phyloP scores from a whole-genome alignment of 331 rosid genomes.

The Acacia pycnantha region DNA sequence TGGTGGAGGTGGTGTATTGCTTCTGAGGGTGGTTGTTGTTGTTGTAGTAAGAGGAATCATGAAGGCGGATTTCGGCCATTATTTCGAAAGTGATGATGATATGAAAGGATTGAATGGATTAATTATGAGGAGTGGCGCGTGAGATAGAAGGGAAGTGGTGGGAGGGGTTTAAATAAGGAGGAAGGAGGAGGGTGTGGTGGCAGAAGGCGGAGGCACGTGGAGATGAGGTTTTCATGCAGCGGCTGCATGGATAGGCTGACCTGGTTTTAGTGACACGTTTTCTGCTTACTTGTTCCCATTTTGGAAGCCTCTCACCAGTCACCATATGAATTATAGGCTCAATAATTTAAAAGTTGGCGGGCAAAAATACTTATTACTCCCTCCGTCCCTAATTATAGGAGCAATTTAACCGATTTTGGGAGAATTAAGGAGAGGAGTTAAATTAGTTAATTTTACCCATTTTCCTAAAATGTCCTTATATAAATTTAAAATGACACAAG shows the following conservation, averaged over 20 bases:
- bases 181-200: not conserved
- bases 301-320: not conserved
- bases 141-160: not conserved
- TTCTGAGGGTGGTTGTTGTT: not conserved
- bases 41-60: not conserved
- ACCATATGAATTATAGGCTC: not conserved
- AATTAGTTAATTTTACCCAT: too few relatives aligned
- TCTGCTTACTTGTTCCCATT: not conserved
- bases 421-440: too few relatives aligned
- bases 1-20: not conserved
- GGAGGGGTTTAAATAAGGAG: not conserved
- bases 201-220: not conserved
- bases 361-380: too few relatives aligned
- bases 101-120: too few relatives aligned
- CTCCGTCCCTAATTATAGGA: too few relatives aligned
- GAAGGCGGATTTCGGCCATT: not conserved
- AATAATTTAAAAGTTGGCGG: accelerated
- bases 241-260: not conserved
- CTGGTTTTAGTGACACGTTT: not conserved
- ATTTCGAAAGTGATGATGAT: not conserved
- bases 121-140: not conserved
- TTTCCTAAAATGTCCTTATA: too few relatives aligned
- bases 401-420: too few relatives aligned
- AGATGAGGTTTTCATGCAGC: not conserved
- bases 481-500: too few relatives aligned